These are phyloP conservation scores for Agaricus subrufescens DNA, from an alignment of 768 basidiomycete species.

Conservation along the genomic window DNA sequence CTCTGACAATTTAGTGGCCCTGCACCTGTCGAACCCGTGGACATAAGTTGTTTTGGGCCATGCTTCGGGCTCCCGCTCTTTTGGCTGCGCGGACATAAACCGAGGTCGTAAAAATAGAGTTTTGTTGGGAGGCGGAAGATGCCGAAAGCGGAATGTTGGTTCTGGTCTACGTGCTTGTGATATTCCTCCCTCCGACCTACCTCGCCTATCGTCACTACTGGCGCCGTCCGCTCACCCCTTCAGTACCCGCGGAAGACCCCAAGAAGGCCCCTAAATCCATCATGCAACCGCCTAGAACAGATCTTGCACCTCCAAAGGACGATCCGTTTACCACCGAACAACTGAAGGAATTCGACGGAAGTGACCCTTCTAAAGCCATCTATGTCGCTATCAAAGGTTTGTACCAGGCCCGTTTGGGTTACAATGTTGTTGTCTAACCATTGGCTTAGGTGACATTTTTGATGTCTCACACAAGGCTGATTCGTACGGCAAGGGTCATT, in stretches of 20 bases:
- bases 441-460: conserved; percentile 71
- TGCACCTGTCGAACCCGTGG: too few relatives aligned
- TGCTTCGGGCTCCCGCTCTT: too few relatives aligned
- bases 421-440: not conserved
- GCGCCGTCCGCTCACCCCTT: conserved; percentile 4
- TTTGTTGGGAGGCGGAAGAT: not conserved
- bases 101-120: too few relatives aligned
- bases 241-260: conserved; percentile 20
- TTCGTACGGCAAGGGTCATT: conserved; percentile 80
- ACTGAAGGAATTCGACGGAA: conserved; percentile 70
- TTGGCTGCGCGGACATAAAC: too few relatives aligned
- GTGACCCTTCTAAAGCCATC: conserved; percentile 61
- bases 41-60: too few relatives aligned
- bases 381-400: conserved; percentile 86
- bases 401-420: not conserved
- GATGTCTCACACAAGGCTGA: conserved; percentile 84
- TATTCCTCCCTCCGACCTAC: conserved; percentile 21
- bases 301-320: conserved; percentile 68
- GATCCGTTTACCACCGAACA: conserved; percentile 71
- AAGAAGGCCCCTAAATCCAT: conserved; percentile 45
- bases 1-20: too few relatives aligned
- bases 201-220: conserved; percentile 18
- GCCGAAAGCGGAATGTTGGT: conserved; percentile 13
- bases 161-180: conserved; percentile 19
- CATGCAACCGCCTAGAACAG: conserved; percentile 62